These are phyloP conservation scores for Scedosporium apiospermum DNA, from an alignment of 2,329 filamentous ascomycete genomes.

Conservation along the genomic window DNA sequence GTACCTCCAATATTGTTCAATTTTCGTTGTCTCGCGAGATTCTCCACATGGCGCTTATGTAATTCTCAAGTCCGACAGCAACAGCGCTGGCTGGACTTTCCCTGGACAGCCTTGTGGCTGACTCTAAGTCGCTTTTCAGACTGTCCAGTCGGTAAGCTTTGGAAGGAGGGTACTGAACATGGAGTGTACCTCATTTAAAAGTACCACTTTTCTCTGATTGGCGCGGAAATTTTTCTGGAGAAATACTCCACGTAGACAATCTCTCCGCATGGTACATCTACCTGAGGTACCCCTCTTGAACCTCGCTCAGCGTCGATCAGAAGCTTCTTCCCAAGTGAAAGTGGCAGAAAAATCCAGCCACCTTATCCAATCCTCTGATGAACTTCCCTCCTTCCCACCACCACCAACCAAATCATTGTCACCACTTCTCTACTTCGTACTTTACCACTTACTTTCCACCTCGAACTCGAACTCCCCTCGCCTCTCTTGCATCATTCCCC, in stretches of 20 bases:
- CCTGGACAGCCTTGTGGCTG: neutral
- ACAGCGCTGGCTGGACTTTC: neutral
- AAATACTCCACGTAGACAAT: neutral
- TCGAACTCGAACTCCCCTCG: neutral
- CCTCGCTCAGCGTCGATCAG: neutral
- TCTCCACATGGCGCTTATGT: neutral
- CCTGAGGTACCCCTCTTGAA: neutral
- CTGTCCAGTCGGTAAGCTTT: neutral
- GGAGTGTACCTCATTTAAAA: neutral
- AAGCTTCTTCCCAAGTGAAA: neutral
- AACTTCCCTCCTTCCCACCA: neutral
- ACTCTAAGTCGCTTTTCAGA: neutral
- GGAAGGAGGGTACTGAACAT: neutral
- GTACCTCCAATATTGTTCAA: neutral
- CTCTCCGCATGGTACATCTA: neutral
- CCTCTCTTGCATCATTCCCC: neutral
- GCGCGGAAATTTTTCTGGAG: neutral
- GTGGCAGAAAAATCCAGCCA: slow-evolving; percentile 5
- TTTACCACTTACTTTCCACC: neutral
- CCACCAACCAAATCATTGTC: neutral
- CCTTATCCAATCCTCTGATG: neutral
- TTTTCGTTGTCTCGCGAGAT: neutral
- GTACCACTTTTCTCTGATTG: neutral
- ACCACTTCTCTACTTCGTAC: neutral
- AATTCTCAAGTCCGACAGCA: neutral